Percentiles rank a stretch among this genome's conserved stretches.
These are phyloP conservation scores for Serendipita sp. DNA, from an alignment of 768 basidiomycete genomes.

Conservation along the genomic window DNA sequence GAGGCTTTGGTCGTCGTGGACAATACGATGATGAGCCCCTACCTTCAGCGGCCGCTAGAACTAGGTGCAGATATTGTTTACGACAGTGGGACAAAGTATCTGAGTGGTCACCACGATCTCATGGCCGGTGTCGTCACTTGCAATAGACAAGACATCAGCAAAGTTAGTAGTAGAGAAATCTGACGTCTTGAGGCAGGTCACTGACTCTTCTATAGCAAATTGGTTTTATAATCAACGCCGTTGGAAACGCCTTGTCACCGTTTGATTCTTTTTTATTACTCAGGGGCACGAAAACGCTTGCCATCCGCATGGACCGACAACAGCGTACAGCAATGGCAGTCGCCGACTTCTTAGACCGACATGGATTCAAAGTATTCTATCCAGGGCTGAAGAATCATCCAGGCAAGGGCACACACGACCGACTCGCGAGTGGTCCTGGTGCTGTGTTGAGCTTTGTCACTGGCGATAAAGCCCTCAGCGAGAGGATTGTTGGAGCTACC, in stretches of 20 bases:
- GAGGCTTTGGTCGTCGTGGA: conserved; percentile 81
- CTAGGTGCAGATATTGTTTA: conserved; percentile 96
- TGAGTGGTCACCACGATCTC: conserved; percentile 95
- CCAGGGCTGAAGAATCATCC: conserved; percentile 78
- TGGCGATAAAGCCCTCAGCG: conserved; percentile 76
- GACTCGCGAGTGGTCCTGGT: conserved; percentile 81
- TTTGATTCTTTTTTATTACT: conserved; percentile 95
- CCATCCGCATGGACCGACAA: conserved; percentile 90
- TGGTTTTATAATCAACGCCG: conserved; percentile 80
- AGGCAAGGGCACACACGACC: conserved; percentile 72
- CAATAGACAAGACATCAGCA: conserved; percentile 78
- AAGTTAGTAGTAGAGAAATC: conserved; percentile 30
- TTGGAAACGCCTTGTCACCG: conserved; percentile 87
- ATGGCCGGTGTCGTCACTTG: conserved; percentile 96
- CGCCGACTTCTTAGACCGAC: conserved; percentile 64
- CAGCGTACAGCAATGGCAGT: conserved; percentile 69
- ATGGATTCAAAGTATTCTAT: conserved; percentile 87
- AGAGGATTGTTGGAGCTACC: conserved; percentile 83
- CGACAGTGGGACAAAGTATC: conserved; percentile 94
- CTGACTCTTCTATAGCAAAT: conserved; percentile 40
- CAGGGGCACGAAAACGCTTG: conserved; percentile 89
- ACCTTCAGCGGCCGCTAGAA: conserved; percentile 86
- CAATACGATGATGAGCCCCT: conserved; percentile 99
- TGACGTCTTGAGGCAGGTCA: conserved; percentile 5
- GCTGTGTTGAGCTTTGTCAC: conserved; percentile 93